phyloP scores from a whole-genome alignment of 2,329 filamentous ascomycete genomes.

The Incumbomyces delicatus region DNA sequence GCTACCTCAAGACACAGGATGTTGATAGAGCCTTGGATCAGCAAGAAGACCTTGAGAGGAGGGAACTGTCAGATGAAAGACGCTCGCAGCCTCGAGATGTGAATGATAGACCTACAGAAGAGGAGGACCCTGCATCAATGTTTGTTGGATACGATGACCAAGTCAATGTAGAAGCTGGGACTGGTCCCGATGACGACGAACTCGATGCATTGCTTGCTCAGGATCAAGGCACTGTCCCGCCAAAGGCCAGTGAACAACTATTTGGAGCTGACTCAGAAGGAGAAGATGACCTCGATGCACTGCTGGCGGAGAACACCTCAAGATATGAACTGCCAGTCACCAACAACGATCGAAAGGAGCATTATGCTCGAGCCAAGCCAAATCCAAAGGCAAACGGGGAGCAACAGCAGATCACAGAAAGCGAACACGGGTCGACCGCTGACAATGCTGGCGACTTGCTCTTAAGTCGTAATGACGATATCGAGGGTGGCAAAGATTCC shows the following conservation, averaged over 20 bases:
- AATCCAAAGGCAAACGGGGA: neutral
- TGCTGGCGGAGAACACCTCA: constrained; percentile 19
- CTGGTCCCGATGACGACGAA: constrained; percentile 12
- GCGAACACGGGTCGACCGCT: neutral
- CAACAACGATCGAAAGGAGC: no score
- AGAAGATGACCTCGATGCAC: constrained; percentile 21
- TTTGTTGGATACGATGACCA: constrained; percentile 4
- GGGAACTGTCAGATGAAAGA: neutral
- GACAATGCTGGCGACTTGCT: constrained; percentile 4
- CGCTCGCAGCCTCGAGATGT: neutral
- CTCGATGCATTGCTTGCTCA: constrained; percentile 12
- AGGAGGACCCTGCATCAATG: constrained; percentile 1
- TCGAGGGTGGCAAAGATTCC: neutral
- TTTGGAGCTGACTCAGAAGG: constrained; percentile 15
- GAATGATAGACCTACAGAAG: neutral
- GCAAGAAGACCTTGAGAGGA: constrained; percentile 11
- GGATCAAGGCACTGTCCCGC: neutral
- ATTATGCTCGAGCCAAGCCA: no score
- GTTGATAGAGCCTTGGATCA: constrained; percentile 8
- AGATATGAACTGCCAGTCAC: neutral
- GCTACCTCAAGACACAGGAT: constrained; percentile 12
- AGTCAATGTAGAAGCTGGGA: constrained; percentile 10
- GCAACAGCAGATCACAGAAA: neutral
- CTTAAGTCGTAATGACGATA: neutral
- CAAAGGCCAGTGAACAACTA: neutral